Evolutionary conservation across 139 green algal species (phyloP), one percentile per base, ranked within the genome.

Genomic region (Raphidocelis subcapitata): DNA sequence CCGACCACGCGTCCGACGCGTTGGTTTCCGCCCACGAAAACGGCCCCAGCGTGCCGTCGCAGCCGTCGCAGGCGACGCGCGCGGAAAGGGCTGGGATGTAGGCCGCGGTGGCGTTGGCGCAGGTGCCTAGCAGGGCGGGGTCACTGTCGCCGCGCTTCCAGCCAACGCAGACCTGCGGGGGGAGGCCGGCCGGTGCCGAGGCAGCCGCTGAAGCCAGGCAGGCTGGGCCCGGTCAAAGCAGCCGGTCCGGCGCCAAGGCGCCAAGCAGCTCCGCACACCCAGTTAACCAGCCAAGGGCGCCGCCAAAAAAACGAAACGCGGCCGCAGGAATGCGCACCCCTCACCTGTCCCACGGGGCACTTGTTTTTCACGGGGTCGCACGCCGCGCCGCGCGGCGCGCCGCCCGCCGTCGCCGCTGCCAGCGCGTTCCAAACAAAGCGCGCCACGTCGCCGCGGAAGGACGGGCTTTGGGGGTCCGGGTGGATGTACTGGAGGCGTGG

Each of bases 81-180:
- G 75, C 86, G 20, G 80, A 88, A 74, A 89, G 87, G 10, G 85
- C 74, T 3, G 85, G 85, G 5, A 90, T 73, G 64, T 83, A 94
- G 10, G 51, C 62, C 16, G 81, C 82, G 18, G 83, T 84, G 28
- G 81, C 70, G 41, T 81, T 73, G 12, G 84, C 56, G 74, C 89
- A 94, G 20, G 37, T 49, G 5, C 84, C 88, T 26, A 62, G 73
- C 0, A 32, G 47, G 2, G 15, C 18, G 1, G 67, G 1, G 18
- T 55, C 69, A 4, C 56, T 67, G 61, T 69, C 73, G 60, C 54
- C 52, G 23, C 35, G 51, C 18, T 70, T 65, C 80, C 80, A 84
- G 18, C 70, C 79, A 24, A 85, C 61, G 46, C 83, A 88, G 0
- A 68, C 74, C 36, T 74, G 54, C 24, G 47, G 44, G 2, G 12